Evolutionary conservation across 495 filamentous ascomycete genomes (phyloP).

Genomic region (Clavariopsis aquatica): DNA sequence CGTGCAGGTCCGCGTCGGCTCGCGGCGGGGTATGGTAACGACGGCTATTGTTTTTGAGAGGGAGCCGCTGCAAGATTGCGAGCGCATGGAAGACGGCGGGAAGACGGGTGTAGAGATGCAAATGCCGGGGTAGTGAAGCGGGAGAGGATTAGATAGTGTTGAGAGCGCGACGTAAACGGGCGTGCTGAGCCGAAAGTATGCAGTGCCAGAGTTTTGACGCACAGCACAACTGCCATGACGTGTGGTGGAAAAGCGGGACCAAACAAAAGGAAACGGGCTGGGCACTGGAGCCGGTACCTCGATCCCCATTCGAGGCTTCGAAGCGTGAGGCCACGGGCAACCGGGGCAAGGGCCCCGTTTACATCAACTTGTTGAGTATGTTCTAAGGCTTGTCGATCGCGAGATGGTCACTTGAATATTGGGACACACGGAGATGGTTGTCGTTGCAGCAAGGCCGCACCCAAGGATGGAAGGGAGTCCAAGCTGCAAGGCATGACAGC

Average conservation of each 20-base stretch:
- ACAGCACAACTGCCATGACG: constrained; percentile 6
- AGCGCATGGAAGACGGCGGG: background rate
- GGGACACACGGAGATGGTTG: background rate
- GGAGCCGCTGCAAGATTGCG: background rate
- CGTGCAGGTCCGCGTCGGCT: background rate
- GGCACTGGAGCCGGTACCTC: background rate
- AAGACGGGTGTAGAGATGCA: background rate
- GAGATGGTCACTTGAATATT: background rate
- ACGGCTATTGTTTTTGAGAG: background rate
- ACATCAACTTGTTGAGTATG: background rate
- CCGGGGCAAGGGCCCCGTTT: background rate
- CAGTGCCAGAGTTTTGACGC: background rate
- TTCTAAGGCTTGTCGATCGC: background rate
- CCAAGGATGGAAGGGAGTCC: background rate
- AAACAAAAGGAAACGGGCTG: background rate
- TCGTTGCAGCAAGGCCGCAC: background rate
- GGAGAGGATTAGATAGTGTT: background rate
- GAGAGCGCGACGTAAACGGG: background rate
- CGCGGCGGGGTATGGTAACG: background rate
- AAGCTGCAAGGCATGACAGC: background rate
- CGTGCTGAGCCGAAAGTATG: background rate
- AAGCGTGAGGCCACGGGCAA: background rate
- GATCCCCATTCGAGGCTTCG: background rate
- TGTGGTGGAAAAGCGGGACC: background rate
- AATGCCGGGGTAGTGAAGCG: background rate